These are phyloP conservation scores for Bisporella sp. DNA, from an alignment of 2,329 filamentous ascomycete species.

Conservation along the genomic window DNA sequence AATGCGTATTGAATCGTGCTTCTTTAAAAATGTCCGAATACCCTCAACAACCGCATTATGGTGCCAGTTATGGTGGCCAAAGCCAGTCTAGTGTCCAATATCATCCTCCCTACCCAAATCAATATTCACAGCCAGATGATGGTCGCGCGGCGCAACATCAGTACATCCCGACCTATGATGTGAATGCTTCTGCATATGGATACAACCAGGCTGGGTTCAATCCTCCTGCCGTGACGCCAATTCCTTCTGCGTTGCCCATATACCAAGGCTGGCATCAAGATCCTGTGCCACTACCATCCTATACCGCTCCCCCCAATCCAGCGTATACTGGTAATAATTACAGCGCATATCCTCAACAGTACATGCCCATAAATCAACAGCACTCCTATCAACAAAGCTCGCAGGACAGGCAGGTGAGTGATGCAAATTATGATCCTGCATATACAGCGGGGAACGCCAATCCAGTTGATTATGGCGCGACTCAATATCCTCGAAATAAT, in stretches of 20 bases:
- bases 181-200: conserved; percentile 20
- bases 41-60: conserved; percentile 36
- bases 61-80: conserved; percentile 23
- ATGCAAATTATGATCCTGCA: conserved; percentile 54
- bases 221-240: conserved; percentile 17
- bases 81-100: conserved; percentile 20
- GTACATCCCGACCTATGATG: conserved; percentile 19
- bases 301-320: conserved; percentile 12
- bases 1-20: conserved; percentile 13
- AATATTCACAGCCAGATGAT: conserved; percentile 19
- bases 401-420: conserved; percentile 52
- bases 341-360: conserved; percentile 13
- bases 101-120: conserved; percentile 14
- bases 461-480: conserved; percentile 9
- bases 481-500: conserved; percentile 25
- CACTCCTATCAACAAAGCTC: conserved; percentile 15
- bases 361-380: conserved; percentile 11
- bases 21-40: conserved; percentile 38
- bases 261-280: conserved; percentile 27
- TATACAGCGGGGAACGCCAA: conserved; percentile 7
- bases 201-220: conserved; percentile 22
- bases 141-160: conserved; percentile 14
- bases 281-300: conserved; percentile 16
- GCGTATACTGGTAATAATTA: conserved; percentile 12
- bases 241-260: conserved; percentile 22